Base-by-base conservation (phyloP, 164 flowering plant genomes). In the Berberis thunbergii region DNA sequence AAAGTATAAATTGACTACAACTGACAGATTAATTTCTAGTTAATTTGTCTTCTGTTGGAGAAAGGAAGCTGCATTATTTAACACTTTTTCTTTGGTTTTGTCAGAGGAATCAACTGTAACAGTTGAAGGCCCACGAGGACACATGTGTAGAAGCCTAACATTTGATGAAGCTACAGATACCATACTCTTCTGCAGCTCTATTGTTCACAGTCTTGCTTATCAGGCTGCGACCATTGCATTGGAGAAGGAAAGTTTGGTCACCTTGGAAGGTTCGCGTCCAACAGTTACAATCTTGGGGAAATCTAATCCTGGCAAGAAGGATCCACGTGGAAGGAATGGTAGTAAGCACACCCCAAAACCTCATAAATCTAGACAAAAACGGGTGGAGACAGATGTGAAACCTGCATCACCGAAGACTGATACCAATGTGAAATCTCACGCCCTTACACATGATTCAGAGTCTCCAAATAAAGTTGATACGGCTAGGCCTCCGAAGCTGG, bases 161-260 rank as follows among this genome's bases (percentile, higher is more conserved):
- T 79, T 91, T 62, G 96, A 95, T 63, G 99, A 91, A 83, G 97
- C 97, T 58, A 86, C 94, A 0, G 99, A 95, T 68, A 75, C 92
- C 38, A 84, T 91, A 58, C 94, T 87, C 44, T 91, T 94, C 77
- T 95, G 99, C 81, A 85, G 84, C 67, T 89, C 99, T 43, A 85
- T 91, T 53, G 78, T 89, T 68, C 96, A 95, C 46, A 74, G 83
- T 77, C 72, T 95, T 50, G 99, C 91, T 10, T 84, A 84, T 68
- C 75, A 79, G 62, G 99, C 96, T 71, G 96, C 92, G 63, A 68
- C 81, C 55, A 79, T 85, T 60, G 97, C 86, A 2, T 82, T 86
- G 45, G 90, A 87, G 54, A 91, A 84, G 71, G 93, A 88, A 70
- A 70, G 54, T 46, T 11, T 76, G 39, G 69, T 60, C 13, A 75